Percentiles rank a stretch among this genome's conserved stretches.
Evolutionary conservation across 768 basidiomycete species (phyloP).

Genomic region (Filobasidium wieringae): DNA sequence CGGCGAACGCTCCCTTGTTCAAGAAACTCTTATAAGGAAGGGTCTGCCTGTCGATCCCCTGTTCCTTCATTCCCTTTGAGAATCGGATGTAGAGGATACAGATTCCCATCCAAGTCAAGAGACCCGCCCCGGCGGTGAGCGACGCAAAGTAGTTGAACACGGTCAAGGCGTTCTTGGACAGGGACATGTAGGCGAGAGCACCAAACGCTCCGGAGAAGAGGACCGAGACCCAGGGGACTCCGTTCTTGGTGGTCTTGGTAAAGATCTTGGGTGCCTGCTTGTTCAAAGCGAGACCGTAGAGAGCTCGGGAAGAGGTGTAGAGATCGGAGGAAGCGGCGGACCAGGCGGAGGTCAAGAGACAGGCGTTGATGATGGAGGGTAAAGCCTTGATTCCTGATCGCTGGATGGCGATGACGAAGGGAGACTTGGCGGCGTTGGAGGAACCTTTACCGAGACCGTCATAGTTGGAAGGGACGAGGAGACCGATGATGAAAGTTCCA

Average conservation of each 20-base stretch:
- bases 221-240: slow-evolving; percentile 66
- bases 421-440: slow-evolving; percentile 61
- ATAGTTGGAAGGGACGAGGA: slow-evolving; percentile 54
- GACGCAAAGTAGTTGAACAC: slow-evolving; percentile 70
- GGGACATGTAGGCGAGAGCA: slow-evolving; percentile 62
- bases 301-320: slow-evolving; percentile 63
- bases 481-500: slow-evolving; percentile 57
- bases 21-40: slow-evolving; percentile 57
- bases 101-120: slow-evolving; percentile 75
- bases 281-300: slow-evolving; percentile 69
- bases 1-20: slow-evolving; percentile 44
- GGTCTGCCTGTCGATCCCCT: slow-evolving; percentile 58
- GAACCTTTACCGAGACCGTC: slow-evolving; percentile 45
- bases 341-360: slow-evolving; percentile 76
- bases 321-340: slow-evolving; percentile 82
- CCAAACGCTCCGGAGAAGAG: slow-evolving; percentile 55
- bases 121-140: slow-evolving; percentile 48
- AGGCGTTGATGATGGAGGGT: slow-evolving; percentile 55
- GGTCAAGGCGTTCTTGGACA: slow-evolving; percentile 51
- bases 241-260: slow-evolving; percentile 53
- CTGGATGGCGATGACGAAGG: slow-evolving; percentile 72
- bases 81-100: slow-evolving; percentile 68
- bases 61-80: slow-evolving; percentile 63
- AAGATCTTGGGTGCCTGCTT: slow-evolving; percentile 79
- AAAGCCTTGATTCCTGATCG: slow-evolving; percentile 72